Base-by-base conservation (phyloP, 805 yeast genomes). In the Metschnikowia amazonensis region DNA sequence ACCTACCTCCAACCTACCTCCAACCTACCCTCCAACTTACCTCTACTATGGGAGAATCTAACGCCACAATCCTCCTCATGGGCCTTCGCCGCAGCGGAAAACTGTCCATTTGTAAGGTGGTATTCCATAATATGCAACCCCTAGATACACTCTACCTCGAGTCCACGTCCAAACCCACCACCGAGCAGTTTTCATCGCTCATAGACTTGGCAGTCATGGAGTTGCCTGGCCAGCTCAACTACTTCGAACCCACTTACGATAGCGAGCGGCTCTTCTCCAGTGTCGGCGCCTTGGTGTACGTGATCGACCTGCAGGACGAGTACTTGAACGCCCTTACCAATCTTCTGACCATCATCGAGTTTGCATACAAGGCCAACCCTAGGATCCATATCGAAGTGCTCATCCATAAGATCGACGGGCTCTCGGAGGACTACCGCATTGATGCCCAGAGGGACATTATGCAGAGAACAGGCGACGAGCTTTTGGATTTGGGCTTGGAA, bases 361-460 rank as follows among this genome's bases (percentile, higher is more conserved):
- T 82, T 57, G 97, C 96, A 0, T 81, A 85, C 60, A 81, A 82
- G 56, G 84, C 85, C 33, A 89, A 90, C 57, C 96, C 96, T 3
- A 73, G 73, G 30, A 84, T 92, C 40, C 88, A 89, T 60, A 84
- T 94, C 42, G 99, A 94, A 65, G 96, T 92, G 2, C 74, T 94
- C 44, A 89, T 94, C 37, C 99, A 94, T 67, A 94, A 94, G 63
- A 92, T 94, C 43, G 99, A 94, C 60, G 98, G 98, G 0, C 74
- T 92, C 34, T 81, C 89, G 45, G 99, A 94, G 59, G 99, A 94
- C 64, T 94, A 87, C 63, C 76, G 96, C 49, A 75, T 89, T 42
- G 99, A 94, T 63, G 94, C 97, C 9, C 97, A 90, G 62, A 77
- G 98, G 60, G 98, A 94, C 61, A 94, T 94, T 45, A 89, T 89